Evolutionary conservation across 352 stramenopile species (phyloP).

Genomic region (Phytophthora chlamydospora): DNA sequence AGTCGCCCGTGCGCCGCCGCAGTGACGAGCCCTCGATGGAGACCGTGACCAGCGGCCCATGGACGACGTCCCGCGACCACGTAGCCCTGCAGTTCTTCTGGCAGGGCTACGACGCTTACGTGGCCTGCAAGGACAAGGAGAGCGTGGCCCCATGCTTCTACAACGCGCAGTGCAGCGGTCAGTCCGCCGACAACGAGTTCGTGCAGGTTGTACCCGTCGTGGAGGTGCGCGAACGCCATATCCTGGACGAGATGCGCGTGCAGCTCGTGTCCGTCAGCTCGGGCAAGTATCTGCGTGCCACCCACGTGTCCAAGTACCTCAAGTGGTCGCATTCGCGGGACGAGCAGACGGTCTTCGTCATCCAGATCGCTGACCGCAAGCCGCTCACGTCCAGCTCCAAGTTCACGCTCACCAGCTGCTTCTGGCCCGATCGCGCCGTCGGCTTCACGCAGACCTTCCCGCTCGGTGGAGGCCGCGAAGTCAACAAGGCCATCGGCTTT

Average conservation of each 20-base stretch:
- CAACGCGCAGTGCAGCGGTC: constrained; percentile 50
- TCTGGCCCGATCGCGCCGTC: constrained; percentile 54
- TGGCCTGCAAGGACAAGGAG: constrained; percentile 51
- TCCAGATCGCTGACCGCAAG: constrained; percentile 61
- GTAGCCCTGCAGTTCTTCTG: constrained; percentile 71
- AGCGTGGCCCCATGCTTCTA: constrained; percentile 65
- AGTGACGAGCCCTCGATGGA: constrained; percentile 18
- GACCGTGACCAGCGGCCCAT: constrained; percentile 21
- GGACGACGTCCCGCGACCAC: constrained; percentile 56
- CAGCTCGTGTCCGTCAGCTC: constrained; percentile 57
- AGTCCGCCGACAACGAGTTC: constrained; percentile 50
- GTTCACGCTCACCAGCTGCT: constrained; percentile 66
- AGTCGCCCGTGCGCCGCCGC: constrained; percentile 1
- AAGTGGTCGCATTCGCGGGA: constrained; percentile 63
- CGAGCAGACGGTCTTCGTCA: constrained; percentile 67
- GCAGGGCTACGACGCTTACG: constrained; percentile 71
- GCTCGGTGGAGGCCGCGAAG: constrained; percentile 48
- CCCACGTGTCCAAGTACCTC: constrained; percentile 70
- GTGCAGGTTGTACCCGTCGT: constrained; percentile 61
- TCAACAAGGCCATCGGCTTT: constrained; percentile 64
- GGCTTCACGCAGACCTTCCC: constrained; percentile 67
- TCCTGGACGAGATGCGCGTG: constrained; percentile 66
- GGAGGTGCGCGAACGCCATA: constrained; percentile 57
- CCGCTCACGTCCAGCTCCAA: constrained; percentile 52
- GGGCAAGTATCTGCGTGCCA: constrained; percentile 65